Percentiles rank a stretch among this genome's conserved stretches.
Conservation (phyloP, 495 filamentous ascomycete species). For the Tuber umbilicatum region DNA sequence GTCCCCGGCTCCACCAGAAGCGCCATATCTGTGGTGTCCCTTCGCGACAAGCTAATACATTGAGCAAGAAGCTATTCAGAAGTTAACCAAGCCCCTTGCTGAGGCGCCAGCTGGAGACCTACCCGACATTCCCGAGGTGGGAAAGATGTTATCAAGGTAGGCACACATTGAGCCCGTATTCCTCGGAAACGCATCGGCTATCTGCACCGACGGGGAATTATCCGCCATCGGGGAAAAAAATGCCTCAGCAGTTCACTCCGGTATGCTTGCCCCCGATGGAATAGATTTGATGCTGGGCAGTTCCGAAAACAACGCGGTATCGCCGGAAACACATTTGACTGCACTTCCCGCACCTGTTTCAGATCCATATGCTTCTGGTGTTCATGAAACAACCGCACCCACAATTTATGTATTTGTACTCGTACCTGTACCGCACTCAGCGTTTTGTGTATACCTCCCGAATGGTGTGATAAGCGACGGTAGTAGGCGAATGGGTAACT, state of each 20-base stretch:
- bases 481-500: too few relatives aligned
- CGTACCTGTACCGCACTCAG: too few relatives aligned
- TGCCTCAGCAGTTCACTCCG: slow-evolving; percentile 4
- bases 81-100: neutral
- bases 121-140: neutral
- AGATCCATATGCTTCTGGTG: neutral
- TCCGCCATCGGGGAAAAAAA: slow-evolving; percentile 12
- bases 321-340: neutral
- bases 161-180: slow-evolving; percentile 5
- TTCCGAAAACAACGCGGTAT: slow-evolving; percentile 5
- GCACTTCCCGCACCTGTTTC: neutral
- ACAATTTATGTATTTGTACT: neutral
- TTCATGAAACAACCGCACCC: neutral
- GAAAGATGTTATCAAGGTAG: slow-evolving; percentile 7
- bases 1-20: neutral
- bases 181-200: slow-evolving; percentile 1
- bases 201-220: slow-evolving; percentile 10
- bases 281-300: slow-evolving; percentile 3
- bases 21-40: neutral
- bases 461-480: too few relatives aligned
- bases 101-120: neutral
- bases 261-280: slow-evolving; percentile 4
- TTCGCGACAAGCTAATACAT: neutral
- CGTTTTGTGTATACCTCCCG: too few relatives aligned
- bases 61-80: neutral